phyloP scores from a whole-genome alignment of 495 filamentous ascomycete genomes.

The Talaromyces trachyspermus region DNA sequence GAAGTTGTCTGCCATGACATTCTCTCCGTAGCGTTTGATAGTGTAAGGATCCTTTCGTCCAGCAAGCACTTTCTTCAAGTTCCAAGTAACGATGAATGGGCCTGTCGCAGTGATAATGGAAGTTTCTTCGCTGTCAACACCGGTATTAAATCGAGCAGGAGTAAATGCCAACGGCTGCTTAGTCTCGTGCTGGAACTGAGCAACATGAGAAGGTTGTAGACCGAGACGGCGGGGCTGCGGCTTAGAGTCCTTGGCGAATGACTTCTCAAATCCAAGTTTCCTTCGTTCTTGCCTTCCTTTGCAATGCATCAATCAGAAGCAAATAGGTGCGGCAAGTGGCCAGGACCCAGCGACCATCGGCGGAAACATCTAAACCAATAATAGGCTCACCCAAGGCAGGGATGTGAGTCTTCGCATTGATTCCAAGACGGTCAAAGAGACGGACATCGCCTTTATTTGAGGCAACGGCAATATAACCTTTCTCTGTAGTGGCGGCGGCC shows the following conservation, averaged over 20 bases:
- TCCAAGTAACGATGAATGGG: constrained; percentile 97
- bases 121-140: constrained; percentile 68
- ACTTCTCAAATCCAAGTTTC: constrained; percentile 95
- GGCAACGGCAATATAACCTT: constrained; percentile 93
- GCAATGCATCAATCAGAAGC: constrained; percentile 82
- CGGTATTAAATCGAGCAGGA: constrained; percentile 87
- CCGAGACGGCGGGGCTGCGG: constrained; percentile 88
- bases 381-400: constrained; percentile 93
- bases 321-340: constrained; percentile 93
- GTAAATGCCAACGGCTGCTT: constrained; percentile 81
- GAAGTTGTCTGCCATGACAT: constrained; percentile 99
- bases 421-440: constrained; percentile 90
- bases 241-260: constrained; percentile 87
- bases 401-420: constrained; percentile 95
- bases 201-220: constrained; percentile 80
- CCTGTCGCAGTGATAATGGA: constrained; percentile 96
- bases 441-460: constrained; percentile 97
- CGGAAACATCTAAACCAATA: constrained; percentile 87
- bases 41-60: constrained; percentile 81
- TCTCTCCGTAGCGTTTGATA: constrained; percentile 92
- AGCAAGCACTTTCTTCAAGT: constrained; percentile 72
- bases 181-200: constrained; percentile 95
- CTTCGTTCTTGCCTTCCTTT: constrained; percentile 91
- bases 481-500: constrained; percentile 83
- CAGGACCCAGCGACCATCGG: constrained; percentile 91